Evolutionary conservation across 1,139 yeast genomes (phyloP), one percentile per base, ranked within the genome.

Genomic region (Saccharomyces uvarum): DNA sequence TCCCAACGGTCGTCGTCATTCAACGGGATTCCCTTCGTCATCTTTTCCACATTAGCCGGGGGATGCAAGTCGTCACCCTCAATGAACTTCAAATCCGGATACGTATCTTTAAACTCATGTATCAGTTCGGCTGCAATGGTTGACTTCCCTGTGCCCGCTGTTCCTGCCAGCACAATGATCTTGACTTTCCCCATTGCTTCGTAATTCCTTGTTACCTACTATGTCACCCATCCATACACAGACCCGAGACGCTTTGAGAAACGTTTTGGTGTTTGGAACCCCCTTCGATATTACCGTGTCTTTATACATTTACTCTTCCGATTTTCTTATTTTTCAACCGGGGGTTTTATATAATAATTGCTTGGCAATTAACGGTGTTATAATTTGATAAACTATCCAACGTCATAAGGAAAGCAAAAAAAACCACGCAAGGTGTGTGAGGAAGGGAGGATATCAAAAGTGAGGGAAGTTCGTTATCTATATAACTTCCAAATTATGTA

Each of bases 121-220:
- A 86, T 69, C 38, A 91, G 67, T 21, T 71, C 64, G n/a, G 72
- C 72, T 0, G 89, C 95, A 29, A 87, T 78, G 1, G 97, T 88
- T 32, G 95, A 78, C 69, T 91, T 91, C 2, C 98, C 98, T 2
- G 96, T 86, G 11, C 97, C 97, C 0, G 97, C 90, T 1, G 98
- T 96, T 0, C 99, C 99, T 2, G 95, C 96, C n/a, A 80, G 71
- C 2, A 77, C 71, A 27, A 76, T 61, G 2, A 75, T 76, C 49
- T 63, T 61, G 19, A 58, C 54, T 49, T 49, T 51, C 11, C 42
- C 49, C 24, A 29, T 51, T 16, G 48, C 28, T 33, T 41, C 28
- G 51, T 53, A 11, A 21, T 19, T 28, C 13, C 3, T 9, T 26
- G 33, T 21, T 19, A 19, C 16, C 16, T n/a, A n/a, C 19, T 4